Conservation (phyloP, 805 yeast genomes). For the Candida boleticola region DNA sequence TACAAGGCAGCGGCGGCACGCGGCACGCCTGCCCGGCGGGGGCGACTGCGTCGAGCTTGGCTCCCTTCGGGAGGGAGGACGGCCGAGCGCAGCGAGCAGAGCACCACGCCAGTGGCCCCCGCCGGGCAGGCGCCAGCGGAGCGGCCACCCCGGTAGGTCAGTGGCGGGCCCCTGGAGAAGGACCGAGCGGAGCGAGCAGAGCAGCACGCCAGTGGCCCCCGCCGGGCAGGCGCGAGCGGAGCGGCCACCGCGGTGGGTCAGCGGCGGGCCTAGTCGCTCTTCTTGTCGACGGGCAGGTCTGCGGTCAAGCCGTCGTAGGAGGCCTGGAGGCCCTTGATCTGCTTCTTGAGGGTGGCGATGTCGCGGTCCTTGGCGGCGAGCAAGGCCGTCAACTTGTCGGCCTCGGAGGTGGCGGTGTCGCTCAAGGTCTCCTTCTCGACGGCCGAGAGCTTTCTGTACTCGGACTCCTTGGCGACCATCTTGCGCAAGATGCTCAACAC, state of each 20-base stretch:
- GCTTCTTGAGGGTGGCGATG: constrained; percentile 47
- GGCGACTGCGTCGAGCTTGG: not conserved
- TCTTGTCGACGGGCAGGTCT: constrained; percentile 7
- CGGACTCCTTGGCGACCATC: constrained; percentile 45
- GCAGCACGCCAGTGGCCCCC: not conserved
- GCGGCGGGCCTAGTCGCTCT: constrained; percentile 10
- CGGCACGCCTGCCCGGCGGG: too few relatives aligned
- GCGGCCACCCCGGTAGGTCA: too few relatives aligned
- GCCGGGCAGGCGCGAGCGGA: not conserved
- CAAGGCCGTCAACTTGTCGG: constrained; percentile 32
- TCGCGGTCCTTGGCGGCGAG: constrained; percentile 42
- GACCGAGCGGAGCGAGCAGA: too few relatives aligned
- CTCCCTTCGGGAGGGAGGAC: not conserved
- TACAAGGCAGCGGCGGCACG: too few relatives aligned
- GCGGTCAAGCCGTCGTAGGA: constrained; percentile 43
- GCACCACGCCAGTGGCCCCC: not conserved
- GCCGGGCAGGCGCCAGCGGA: not conserved
- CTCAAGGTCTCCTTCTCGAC: constrained; percentile 5
- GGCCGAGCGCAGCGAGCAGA: too few relatives aligned
- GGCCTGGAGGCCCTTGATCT: constrained; percentile 49
- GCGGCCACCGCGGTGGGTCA: too few relatives aligned
- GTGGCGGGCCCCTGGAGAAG: too few relatives aligned
- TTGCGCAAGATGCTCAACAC: constrained; percentile 52
- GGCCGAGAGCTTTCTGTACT: constrained; percentile 21
- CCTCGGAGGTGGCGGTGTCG: constrained; percentile 21